phyloP scores from a whole-genome alignment of 176 grass and related monocot species.

The Zoysia japonica region DNA sequence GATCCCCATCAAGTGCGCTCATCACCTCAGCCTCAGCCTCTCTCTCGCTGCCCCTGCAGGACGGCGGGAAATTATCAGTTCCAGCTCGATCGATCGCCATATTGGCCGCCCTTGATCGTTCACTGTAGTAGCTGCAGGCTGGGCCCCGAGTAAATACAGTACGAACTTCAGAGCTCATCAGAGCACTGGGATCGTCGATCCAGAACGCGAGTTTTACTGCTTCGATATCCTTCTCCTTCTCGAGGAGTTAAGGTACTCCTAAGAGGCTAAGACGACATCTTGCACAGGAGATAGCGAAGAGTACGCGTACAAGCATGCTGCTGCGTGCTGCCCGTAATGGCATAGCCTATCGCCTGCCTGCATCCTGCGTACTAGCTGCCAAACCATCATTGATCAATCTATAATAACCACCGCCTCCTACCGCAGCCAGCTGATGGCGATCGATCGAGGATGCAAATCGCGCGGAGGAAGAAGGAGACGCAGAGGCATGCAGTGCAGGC shows the following conservation, averaged over 20 bases:
- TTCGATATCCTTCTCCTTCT: background rate
- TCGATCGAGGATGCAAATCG: background rate
- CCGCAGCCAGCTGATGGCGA: no score
- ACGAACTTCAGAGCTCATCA: background rate
- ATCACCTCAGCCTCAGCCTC: background rate
- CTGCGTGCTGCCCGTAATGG: background rate
- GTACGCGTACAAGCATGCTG: background rate
- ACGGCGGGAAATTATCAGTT: background rate
- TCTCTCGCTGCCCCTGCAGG: background rate
- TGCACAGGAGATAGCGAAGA: background rate
- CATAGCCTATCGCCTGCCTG: background rate
- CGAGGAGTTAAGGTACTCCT: background rate
- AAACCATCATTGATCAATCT: background rate
- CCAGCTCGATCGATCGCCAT: background rate
- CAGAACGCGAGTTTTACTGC: background rate
- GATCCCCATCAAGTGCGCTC: slow-evolving; percentile 79
- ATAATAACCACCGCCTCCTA: background rate
- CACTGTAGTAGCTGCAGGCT: background rate
- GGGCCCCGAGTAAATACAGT: background rate
- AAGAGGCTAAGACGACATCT: background rate
- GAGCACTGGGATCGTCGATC: background rate
- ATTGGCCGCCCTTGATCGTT: background rate
- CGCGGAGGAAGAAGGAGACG: background rate
- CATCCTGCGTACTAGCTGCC: background rate
- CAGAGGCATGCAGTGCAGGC: background rate